Evolutionary conservation across 331 rosid genomes (phyloP), one percentile per base, ranked within the genome.

Genomic region (Spiraea crenata): DNA sequence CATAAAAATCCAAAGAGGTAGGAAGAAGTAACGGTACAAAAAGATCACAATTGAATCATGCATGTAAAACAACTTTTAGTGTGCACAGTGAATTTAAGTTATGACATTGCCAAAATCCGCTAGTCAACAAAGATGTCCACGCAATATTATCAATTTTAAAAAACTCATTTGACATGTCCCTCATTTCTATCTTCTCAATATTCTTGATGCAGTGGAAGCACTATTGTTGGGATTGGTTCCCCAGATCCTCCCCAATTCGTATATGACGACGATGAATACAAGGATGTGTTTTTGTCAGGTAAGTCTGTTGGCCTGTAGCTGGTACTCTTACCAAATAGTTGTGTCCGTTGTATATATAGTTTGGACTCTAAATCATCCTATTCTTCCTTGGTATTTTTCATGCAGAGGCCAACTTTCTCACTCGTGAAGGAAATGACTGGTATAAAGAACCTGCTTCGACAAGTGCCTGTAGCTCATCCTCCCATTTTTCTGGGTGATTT

Each of bases 171-270:
- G 39, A 7, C 37, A 9, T 66, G 54, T 58, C 48, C 20, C 9
- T 61, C n/a, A 38, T 73, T 59, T 81, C 9, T 62, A 62, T 66
- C 68, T 64, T 64, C 79, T 77, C 61, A 78, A 72, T 70, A 42
- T 69, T 47, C 70, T 71, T 82, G 71, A 65, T 86, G 83, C 91
- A 91, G 99, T 76, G 99, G 99, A 83, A 93, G 99, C 85, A 93
- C 99, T 47, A 93, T 93, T 50, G 97, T 93, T 64, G 99, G 97
- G 39, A 75, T 93, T 80, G 99, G 99, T 76, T 90, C 91, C 13
- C 96, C 96, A 37, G 96, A 93, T 83, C 99, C 99, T 79, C 99
- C 99, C 41, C 91, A 90, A 58, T 93, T 93, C 76, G n/a, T 93
- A 61, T 86, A 91, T 51, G 90, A 91, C 7, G 97, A 93, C 1